Base-by-base conservation (phyloP, 139 green algal species). In the Ulvella scutata region DNA sequence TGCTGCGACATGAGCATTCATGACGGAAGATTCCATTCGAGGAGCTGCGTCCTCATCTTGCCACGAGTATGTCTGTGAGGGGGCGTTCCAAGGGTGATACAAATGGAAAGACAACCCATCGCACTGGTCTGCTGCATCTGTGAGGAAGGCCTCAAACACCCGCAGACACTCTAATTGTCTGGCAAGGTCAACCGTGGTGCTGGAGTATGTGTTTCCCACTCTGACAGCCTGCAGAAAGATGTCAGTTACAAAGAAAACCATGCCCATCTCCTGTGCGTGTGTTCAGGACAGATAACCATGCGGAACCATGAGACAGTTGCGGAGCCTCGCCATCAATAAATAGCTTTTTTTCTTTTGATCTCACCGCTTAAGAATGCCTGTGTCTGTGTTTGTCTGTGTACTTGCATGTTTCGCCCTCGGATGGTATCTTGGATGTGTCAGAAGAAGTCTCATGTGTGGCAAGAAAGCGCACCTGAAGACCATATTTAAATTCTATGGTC, bases 31-130 rank as follows among this genome's bases (percentile, higher is more conserved):
- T 28, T 76, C 74, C 80, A 89, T 79, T 62, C 82, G 78, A 61
- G 85, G 87, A 26, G 78, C 75, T n/a, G 80, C 85, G 7, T 84
- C 44, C 2, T 80, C 72, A 38, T 90, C 82, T 51, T 85, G 51
- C 34, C 74, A 88, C 6, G 62, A 51, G 51, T 77, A 76, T 3
- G 80, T 84, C 44, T 88, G 86, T 33, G 87, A 40, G 0, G 88
- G 86, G 43, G 78, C 80, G n/a, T 74, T 79, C 37, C 86, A 81
- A 3, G 89, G 87, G 81, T 93, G 87, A 79, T 92, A 90, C n/a
- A 87, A 78, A n/a, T 67, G 51, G 20, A 67, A 67, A 10, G 51
- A n/a, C 75, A 61, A 61, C 51, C 72, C 36, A 33, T 67, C 51
- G 33, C 33, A 67, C 33, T n/a, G 31, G 51, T 67, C 6, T 7